Conservation (phyloP, 1,284 basidiomycete species). For the Ganoderma sinense region DNA sequence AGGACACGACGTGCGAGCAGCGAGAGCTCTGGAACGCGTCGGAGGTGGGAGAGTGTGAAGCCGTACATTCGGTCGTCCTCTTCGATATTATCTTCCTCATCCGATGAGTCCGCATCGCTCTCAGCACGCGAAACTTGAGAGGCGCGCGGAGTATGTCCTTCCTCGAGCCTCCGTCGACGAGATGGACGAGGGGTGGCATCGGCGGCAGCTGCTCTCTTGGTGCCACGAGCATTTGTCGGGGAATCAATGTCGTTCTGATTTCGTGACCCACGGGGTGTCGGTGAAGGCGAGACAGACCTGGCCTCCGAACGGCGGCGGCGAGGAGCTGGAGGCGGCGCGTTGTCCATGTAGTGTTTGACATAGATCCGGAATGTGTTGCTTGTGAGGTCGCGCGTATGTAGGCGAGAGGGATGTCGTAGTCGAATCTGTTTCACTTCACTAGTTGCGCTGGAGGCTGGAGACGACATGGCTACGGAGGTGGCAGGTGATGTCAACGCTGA, state of each 20-base stretch:
- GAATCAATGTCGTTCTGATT: neutral
- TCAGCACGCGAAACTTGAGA: neutral
- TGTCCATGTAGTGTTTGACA: slow-evolving; percentile 79
- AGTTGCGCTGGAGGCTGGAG: slow-evolving; percentile 11
- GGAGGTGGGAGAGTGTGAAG: slow-evolving; percentile 75
- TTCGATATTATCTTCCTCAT: slow-evolving; percentile 19
- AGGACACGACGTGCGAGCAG: slow-evolving; percentile 69
- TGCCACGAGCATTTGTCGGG: slow-evolving; percentile 4
- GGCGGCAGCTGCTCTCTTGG: neutral
- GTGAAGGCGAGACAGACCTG: slow-evolving; percentile 31
- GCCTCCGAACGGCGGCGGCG: neutral
- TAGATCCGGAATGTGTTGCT: slow-evolving; percentile 75
- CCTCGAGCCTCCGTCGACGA: neutral
- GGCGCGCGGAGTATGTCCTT: neutral
- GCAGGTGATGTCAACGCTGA: slow-evolving; percentile 23
- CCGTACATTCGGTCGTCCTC: slow-evolving; percentile 45
- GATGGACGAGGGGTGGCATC: slow-evolving; percentile 30
- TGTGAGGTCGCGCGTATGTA: slow-evolving; percentile 70
- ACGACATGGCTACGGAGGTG: slow-evolving; percentile 18
- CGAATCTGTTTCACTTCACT: slow-evolving; percentile 35
- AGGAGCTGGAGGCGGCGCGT: slow-evolving; percentile 36
- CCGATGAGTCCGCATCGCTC: slow-evolving; percentile 26
- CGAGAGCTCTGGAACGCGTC: slow-evolving; percentile 74
- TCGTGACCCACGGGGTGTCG: slow-evolving; percentile 16
- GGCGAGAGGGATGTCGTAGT: slow-evolving; percentile 72